A percentile compares a stretch with the other conserved stretches of the same genome.
phyloP scores from a whole-genome alignment of 108 stramenopile genomes.

The Skeletonema marinoi region DNA sequence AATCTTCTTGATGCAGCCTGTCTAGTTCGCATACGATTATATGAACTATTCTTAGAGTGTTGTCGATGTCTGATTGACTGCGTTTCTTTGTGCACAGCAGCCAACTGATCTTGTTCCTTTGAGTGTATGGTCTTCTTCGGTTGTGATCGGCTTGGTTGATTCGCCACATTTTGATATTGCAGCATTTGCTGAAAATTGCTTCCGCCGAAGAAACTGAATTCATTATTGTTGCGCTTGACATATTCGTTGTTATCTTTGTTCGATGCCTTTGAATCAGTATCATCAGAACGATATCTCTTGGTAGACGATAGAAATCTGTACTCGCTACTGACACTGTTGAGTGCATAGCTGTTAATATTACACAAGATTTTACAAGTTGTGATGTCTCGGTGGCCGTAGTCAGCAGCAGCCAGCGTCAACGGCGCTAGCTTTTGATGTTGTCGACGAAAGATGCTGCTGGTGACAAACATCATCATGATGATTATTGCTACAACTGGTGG shows the following conservation, averaged over 20 bases:
- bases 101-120: background rate
- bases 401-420: background rate
- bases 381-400: background rate
- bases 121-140: background rate
- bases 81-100: background rate
- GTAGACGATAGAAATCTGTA: background rate
- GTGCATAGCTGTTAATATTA: background rate
- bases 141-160: background rate
- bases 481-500: background rate
- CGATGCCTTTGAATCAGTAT: background rate
- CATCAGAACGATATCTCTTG: background rate
- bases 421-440: background rate
- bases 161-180: background rate
- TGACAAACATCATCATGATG: background rate
- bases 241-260: background rate
- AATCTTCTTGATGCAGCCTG: background rate
- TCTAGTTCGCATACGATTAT: background rate
- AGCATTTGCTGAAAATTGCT: constrained; percentile 11
- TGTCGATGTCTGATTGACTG: background rate
- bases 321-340: background rate
- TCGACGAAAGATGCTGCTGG: background rate
- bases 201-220: background rate
- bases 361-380: background rate
- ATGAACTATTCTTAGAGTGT: background rate
- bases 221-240: background rate